Base-by-base conservation (phyloP, 1,139 yeast genomes). In the Kluyveromyces sp. region DNA sequence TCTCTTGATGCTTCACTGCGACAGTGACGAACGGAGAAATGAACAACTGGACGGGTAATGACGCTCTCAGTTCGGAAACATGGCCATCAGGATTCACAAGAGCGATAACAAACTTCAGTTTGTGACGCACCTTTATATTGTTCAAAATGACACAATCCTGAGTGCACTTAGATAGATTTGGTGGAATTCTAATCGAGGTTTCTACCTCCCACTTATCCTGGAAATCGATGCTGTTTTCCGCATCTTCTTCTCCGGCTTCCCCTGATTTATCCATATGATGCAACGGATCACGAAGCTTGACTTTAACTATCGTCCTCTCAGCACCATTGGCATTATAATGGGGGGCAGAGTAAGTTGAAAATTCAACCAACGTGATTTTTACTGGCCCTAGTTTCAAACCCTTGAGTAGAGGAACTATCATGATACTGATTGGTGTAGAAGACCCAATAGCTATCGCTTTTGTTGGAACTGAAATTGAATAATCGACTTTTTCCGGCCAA, bases 401-500 rank as follows among this genome's bases (percentile, higher is more conserved):
- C 62, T 92, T 92, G 36, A 80, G 64, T 38, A 92, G 65, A 0
- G 98, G 97, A 1, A 84, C 84, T 56, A 92, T 63, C 55, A 77
- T 70, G 57, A 92, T 71, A 53, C 79, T 74, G 11, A 92, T 73
- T 1, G 87, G 84, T 1, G 85, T 72, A 0, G 77, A 68, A 0
- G 95, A 80, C 1, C 98, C 98, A 35, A 92, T 80, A 0, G 97
- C 95, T 31, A 87, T 77, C 0, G 97, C 96, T 58, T 85, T 82
- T 13, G 89, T 73, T 0, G 97, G 96, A 8, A 86, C 80, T 47
- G 85, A 83, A 44, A 92, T 77, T 1, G 92, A 77, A 63, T 92
- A 92, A 56, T 94, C 97, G 39, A 92, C 86, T 62, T 92, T 92
- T 39, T 78, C 70, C 2, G 98, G 97, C 99, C 99, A 94, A 0